Percentiles rank a stretch among this genome's conserved stretches.
Conservation (phyloP, 768 basidiomycete genomes). For the Leucocoprinus birnbaumii region DNA sequence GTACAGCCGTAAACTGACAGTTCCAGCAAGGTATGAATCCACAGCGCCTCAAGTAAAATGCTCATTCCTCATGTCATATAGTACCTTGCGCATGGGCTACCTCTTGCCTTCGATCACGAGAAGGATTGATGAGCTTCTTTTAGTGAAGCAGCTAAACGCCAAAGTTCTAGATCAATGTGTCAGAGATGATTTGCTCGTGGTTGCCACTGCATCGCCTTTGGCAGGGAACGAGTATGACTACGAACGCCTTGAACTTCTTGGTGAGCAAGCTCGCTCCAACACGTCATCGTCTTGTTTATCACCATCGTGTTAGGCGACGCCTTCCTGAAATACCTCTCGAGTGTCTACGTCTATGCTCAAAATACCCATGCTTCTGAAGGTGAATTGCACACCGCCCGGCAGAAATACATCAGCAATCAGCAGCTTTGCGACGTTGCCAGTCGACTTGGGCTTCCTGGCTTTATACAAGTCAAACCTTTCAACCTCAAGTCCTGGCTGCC, state of each 20-base stretch:
- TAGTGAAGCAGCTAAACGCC: conserved; percentile 78
- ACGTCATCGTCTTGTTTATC: neutral
- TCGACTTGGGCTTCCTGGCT: conserved; percentile 61
- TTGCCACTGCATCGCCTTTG: conserved; percentile 70
- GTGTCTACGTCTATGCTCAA: conserved; percentile 71
- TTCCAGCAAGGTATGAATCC: conserved; percentile 63
- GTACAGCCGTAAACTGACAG: conserved; percentile 65
- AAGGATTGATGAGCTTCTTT: conserved; percentile 69
- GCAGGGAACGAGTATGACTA: conserved; percentile 73
- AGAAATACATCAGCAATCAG: conserved; percentile 74
- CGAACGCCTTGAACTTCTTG: conserved; percentile 81
- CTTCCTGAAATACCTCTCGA: conserved; percentile 77
- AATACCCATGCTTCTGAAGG: conserved; percentile 66
- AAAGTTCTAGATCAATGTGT: conserved; percentile 63
- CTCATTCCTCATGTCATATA: conserved; percentile 22
- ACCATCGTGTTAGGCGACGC: conserved; percentile 72
- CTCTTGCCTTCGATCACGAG: conserved; percentile 73
- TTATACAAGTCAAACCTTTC: conserved; percentile 72
- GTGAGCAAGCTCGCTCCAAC: conserved; percentile 33
- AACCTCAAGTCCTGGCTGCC: conserved; percentile 60
- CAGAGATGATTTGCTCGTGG: conserved; percentile 54
- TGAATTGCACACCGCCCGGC: conserved; percentile 61
- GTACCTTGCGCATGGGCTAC: conserved; percentile 64
- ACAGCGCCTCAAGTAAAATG: neutral
- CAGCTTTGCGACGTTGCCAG: conserved; percentile 54